Base-by-base conservation (phyloP, 2,329 filamentous ascomycete genomes). In the Colletotrichum agaves region DNA sequence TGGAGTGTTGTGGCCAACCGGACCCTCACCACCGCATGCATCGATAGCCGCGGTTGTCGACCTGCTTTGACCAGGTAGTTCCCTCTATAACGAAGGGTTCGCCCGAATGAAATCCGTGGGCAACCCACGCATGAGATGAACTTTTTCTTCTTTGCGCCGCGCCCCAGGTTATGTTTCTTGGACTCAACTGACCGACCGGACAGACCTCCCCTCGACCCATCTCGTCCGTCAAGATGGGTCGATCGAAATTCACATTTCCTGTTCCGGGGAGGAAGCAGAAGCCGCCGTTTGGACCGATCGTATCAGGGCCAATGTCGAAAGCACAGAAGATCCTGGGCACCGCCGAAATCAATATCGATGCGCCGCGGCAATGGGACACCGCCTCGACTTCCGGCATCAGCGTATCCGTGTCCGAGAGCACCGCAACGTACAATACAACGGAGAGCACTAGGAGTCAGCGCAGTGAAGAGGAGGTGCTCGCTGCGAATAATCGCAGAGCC, bases 321-420 rank as follows among this genome's bases (percentile, higher is more conserved):
- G 84, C 82, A 1, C 84, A 86, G 71, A 83, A 81, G 71, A 79
- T 87, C 15, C 74, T 87, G 43, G 85, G 84, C 23, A 80, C 81
- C 4, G 78, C 80, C 27, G 80, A 81, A 5, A 77, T 84, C 72
- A 83, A 77, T 70, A 77, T 81, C 67, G 82, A 83, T 69, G 74
- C 78, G 8, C 71, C 75, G 4, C 70, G 74, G 43, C 70, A 72
- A 44, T 85, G 84, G 82, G 83, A 86, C 59, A 73, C 78, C 7
- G 72, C 72, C 15, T 85, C 83, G 3, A 79, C 74, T 39, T 78
- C 80, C 10, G 80, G 76, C 44, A 83, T 84, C 70, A 84, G 80
- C 73, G 80, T 83, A 69, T 79, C 79, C 39, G 71, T 78, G 63
- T 79, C 81, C 8, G 83, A 85, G 67, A 82, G 77, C 68, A 70